Evolutionary conservation across 495 filamentous ascomycete genomes (phyloP).

Genomic region (Penicillium pancosmium): DNA sequence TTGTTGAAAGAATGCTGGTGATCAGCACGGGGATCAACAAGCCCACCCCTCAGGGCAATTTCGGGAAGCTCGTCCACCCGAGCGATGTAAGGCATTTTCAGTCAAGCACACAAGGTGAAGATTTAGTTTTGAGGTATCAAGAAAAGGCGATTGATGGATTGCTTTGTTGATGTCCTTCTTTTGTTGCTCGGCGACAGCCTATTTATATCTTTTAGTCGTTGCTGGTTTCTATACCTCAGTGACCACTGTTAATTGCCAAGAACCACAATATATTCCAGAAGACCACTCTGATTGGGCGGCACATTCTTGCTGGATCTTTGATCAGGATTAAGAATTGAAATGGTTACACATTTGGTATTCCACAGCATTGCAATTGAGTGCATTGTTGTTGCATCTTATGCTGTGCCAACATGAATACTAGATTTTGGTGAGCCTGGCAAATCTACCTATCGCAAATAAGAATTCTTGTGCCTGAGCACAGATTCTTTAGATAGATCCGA

Average conservation of each 20-base stretch:
- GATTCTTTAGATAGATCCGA: neutral
- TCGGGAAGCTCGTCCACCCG: conserved; percentile 12
- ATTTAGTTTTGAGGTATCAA: neutral
- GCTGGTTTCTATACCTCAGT: neutral
- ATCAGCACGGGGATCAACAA: conserved; percentile 17
- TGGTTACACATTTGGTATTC: neutral
- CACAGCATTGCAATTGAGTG: neutral
- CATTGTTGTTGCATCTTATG: neutral
- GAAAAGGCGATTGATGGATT: conserved; percentile 1
- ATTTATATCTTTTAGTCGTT: neutral
- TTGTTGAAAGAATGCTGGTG: conserved; percentile 18
- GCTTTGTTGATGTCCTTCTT: conserved; percentile 3
- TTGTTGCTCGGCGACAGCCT: neutral
- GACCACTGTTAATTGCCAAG: neutral
- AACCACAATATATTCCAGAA: neutral
- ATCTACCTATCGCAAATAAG: neutral
- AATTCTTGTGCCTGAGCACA: neutral
- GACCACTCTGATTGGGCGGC: neutral
- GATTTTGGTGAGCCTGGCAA: neutral
- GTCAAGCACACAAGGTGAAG: neutral
- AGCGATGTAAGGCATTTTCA: conserved; percentile 12
- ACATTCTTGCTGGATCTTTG: neutral
- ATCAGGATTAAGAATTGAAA: neutral
- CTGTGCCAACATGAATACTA: neutral
- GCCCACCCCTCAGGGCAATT: conserved; percentile 9